phyloP scores from a whole-genome alignment of 345 rosid genomes.

The Hibiscus syriacus region DNA sequence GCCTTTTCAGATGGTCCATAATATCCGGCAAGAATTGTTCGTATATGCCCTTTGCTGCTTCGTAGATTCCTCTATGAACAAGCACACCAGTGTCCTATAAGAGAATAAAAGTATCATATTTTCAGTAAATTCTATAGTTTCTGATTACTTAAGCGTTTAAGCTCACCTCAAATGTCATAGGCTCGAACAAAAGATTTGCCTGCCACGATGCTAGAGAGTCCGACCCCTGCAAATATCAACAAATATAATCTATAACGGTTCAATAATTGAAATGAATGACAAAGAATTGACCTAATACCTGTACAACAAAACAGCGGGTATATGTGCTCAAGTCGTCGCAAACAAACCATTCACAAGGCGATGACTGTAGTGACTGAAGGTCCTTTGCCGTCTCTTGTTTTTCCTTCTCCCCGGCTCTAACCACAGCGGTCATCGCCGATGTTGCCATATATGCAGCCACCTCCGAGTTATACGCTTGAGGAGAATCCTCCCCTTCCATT shows the following conservation, averaged over 20 bases:
- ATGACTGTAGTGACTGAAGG: slow-evolving; percentile 76
- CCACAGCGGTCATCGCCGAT: slow-evolving; percentile 72
- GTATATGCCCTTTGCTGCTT: slow-evolving; percentile 89
- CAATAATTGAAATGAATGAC: neutral
- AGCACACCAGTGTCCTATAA: slow-evolving; percentile 65
- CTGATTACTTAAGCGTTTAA: neutral
- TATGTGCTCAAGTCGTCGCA: slow-evolving; percentile 70
- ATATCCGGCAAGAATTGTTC: slow-evolving; percentile 74
- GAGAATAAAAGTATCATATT: neutral
- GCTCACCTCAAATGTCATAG: slow-evolving; percentile 72
- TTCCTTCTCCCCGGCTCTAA: slow-evolving; percentile 78
- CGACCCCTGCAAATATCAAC: slow-evolving; percentile 49
- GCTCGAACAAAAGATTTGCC: slow-evolving; percentile 89
- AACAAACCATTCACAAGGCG: slow-evolving; percentile 91
- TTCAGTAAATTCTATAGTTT: neutral
- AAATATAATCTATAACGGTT: neutral
- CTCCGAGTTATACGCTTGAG: slow-evolving; percentile 47
- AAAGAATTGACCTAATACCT: slow-evolving; percentile 31
- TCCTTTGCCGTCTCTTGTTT: slow-evolving; percentile 67
- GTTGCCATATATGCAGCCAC: slow-evolving; percentile 76
- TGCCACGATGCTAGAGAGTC: slow-evolving; percentile 91
- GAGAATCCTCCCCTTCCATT: slow-evolving; percentile 21
- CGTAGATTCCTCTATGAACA: slow-evolving; percentile 94
- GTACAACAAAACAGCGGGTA: slow-evolving; percentile 75
- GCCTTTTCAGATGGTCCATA: slow-evolving; percentile 41